These are phyloP conservation scores for Didymella pomorum DNA, from an alignment of 2,329 filamentous ascomycete genomes.

Conservation along the genomic window DNA sequence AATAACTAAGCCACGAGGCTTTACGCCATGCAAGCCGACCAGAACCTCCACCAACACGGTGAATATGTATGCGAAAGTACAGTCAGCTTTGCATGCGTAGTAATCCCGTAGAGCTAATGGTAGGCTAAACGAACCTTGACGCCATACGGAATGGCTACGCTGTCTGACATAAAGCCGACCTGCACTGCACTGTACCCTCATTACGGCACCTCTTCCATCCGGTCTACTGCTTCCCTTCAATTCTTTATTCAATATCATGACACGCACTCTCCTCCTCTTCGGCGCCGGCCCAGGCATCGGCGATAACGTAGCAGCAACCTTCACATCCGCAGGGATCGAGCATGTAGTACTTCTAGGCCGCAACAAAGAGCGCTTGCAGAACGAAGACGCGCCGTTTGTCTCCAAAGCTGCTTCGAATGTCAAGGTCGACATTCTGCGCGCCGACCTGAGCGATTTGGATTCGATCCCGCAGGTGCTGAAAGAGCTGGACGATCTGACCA, in stretches of 20 bases:
- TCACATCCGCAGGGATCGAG: conserved; percentile 54
- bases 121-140: conserved; percentile 1
- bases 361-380: conserved; percentile 51
- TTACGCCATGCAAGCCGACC: neutral
- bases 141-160: neutral
- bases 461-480: conserved; percentile 52
- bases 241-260: conserved; percentile 11
- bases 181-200: too few species aligned
- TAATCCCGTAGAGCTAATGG: neutral
- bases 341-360: conserved; percentile 61
- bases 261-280: conserved; percentile 51
- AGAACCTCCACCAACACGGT: neutral
- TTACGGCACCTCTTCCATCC: too few species aligned
- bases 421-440: conserved; percentile 54
- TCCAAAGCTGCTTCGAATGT: conserved; percentile 38
- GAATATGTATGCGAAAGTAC: neutral
- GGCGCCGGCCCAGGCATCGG: conserved; percentile 61
- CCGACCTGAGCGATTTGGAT: conserved; percentile 55
- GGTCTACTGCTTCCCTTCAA: too few species aligned
- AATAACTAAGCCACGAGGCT: neutral
- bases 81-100: neutral
- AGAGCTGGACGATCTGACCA: conserved; percentile 50
- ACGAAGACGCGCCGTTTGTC: conserved; percentile 46
- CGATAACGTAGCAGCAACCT: conserved; percentile 51
- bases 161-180: neutral